A percentile compares a stretch with the other conserved stretches of the same genome.
phyloP scores from a whole-genome alignment of 2,329 filamentous ascomycete species.

The Davidsoniella australis region DNA sequence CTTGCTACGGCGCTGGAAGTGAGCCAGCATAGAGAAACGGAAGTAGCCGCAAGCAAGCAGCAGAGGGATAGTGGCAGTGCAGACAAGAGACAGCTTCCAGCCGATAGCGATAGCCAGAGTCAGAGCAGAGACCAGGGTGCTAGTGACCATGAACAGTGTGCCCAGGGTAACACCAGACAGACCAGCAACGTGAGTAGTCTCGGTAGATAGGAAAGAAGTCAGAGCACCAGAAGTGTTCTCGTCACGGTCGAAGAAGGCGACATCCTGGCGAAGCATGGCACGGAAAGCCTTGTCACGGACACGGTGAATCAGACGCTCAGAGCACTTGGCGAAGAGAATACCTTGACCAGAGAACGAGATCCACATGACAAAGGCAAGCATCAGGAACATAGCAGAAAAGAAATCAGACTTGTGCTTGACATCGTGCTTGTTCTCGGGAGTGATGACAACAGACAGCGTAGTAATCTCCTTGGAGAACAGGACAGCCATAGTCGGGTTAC shows the following conservation, averaged over 20 bases:
- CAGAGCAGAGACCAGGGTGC: slow-evolving; percentile 63
- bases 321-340: slow-evolving; percentile 63
- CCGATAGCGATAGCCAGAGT: slow-evolving; percentile 55
- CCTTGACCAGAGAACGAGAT: slow-evolving; percentile 53
- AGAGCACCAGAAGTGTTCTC: slow-evolving; percentile 80
- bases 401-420: slow-evolving; percentile 61
- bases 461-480: slow-evolving; percentile 83
- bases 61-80: slow-evolving; percentile 60
- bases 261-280: slow-evolving; percentile 79
- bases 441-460: slow-evolving; percentile 40
- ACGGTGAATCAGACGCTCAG: slow-evolving; percentile 69
- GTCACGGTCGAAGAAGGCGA: slow-evolving; percentile 76
- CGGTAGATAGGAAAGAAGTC: slow-evolving; percentile 74
- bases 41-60: slow-evolving; percentile 71
- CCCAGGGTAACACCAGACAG: slow-evolving; percentile 77
- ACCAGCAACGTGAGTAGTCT: slow-evolving; percentile 77
- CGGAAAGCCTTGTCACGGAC: slow-evolving; percentile 73
- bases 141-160: slow-evolving; percentile 63
- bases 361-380: slow-evolving; percentile 61
- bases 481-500: slow-evolving; percentile 56
- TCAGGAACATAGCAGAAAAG: slow-evolving; percentile 78
- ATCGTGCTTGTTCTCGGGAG: slow-evolving; percentile 30
- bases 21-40: slow-evolving; percentile 67
- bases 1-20: slow-evolving; percentile 66
- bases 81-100: slow-evolving; percentile 79